Conservation (phyloP, 352 stramenopile genomes). For the Phytophthora constricta region DNA sequence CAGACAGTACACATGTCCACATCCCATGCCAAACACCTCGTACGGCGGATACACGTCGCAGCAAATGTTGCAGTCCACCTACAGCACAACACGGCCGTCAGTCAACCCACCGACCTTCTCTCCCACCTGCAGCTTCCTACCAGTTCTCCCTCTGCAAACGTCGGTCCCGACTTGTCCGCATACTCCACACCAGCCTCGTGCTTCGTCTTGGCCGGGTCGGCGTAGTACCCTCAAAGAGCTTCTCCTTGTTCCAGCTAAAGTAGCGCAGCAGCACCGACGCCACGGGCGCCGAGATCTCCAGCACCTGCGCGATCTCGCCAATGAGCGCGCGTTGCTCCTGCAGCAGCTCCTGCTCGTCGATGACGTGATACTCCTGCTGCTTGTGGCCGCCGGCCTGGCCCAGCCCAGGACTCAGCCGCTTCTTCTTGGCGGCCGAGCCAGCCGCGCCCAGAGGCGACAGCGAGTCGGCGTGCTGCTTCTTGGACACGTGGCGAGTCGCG, state of each 20-base stretch:
- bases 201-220: slow-evolving; percentile 62
- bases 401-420: slow-evolving; percentile 58
- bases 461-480: slow-evolving; percentile 47
- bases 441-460: slow-evolving; percentile 50
- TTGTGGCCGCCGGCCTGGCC: slow-evolving; percentile 35
- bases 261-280: slow-evolving; percentile 83
- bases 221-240: slow-evolving; percentile 90
- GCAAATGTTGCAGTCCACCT: slow-evolving; percentile 94
- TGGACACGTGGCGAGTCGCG: slow-evolving; percentile 19
- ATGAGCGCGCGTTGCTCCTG: slow-evolving; percentile 69
- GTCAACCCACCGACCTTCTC: slow-evolving; percentile 1
- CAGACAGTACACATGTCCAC: slow-evolving; percentile 96
- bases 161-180: slow-evolving; percentile 44
- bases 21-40: slow-evolving; percentile 94
- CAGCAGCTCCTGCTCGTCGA: slow-evolving; percentile 84
- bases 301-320: slow-evolving; percentile 74
- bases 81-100: slow-evolving; percentile 8
- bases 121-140: slow-evolving; percentile 32
- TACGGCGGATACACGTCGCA: slow-evolving; percentile 88
- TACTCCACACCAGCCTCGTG: slow-evolving; percentile 70
- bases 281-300: slow-evolving; percentile 70
- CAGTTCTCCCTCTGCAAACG: slow-evolving; percentile 43
- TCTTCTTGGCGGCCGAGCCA: slow-evolving; percentile 74
- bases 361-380: slow-evolving; percentile 79
- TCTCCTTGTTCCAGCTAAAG: slow-evolving; percentile 92